Evolutionary conservation across 192 early-diverging fungal genomes (phyloP).

Genomic region (Entomortierella chlamydospora): DNA sequence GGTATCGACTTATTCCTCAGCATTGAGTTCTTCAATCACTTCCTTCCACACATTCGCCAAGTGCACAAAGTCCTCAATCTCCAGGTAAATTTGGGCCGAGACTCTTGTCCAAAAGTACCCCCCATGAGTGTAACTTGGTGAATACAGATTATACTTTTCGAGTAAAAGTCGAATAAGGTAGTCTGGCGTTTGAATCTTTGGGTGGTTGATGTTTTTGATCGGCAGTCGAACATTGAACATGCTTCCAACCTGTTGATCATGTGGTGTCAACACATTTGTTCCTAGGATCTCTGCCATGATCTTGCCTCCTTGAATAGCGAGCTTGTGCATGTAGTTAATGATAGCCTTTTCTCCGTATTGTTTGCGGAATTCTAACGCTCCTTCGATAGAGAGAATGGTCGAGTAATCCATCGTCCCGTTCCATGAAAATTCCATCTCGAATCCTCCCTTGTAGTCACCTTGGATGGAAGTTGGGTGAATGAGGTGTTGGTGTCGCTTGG

Average conservation of each 20-base stretch:
- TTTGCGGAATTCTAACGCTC: constrained; percentile 64
- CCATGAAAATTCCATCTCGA: constrained; percentile 62
- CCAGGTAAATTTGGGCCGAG: constrained; percentile 68
- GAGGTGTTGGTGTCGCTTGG: constrained; percentile 53
- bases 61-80: constrained; percentile 60
- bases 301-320: constrained; percentile 67
- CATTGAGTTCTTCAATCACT: constrained; percentile 49
- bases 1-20: too few relatives aligned
- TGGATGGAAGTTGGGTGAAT: constrained; percentile 64
- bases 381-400: constrained; percentile 38
- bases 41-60: constrained; percentile 57
- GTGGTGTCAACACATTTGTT: constrained; percentile 66
- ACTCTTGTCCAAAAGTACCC: constrained; percentile 65
- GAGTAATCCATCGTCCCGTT: constrained; percentile 61
- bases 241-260: constrained; percentile 55
- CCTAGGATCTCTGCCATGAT: constrained; percentile 66
- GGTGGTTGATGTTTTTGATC: constrained; percentile 42
- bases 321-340: constrained; percentile 59
- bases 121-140: constrained; percentile 58
- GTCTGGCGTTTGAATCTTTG: constrained; percentile 16
- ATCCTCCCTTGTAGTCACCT: constrained; percentile 52
- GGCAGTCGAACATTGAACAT: constrained; percentile 75
- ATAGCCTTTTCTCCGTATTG: constrained; percentile 67
- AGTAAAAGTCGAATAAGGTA: constrained; percentile 49
- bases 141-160: constrained; percentile 57